Base-by-base conservation (phyloP, 129 eudicot genomes). In the Saposhnikovia divaricata region DNA sequence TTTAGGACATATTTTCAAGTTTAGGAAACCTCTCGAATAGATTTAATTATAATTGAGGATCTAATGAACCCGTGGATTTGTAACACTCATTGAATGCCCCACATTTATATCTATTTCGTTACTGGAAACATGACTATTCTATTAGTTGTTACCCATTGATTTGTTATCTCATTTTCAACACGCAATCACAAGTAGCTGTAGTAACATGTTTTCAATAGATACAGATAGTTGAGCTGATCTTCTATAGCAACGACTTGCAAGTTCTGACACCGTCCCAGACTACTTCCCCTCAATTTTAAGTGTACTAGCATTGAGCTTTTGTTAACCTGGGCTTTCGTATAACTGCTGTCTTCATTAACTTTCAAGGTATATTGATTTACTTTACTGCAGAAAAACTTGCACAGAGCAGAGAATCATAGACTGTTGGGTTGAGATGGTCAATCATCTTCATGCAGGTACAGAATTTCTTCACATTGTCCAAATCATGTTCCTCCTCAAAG, bases 391-490 rank as follows among this genome's bases (percentile, higher is more conserved):
- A 59, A 28, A 53, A 25, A 47, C 82, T 74, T 7, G 65, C 15
- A 11, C 61, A 23, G 72, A 87, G 82, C 43, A 87, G 72, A 63
- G 80, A 76, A 15, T 78, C 84, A 45, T 77, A 81, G 45, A 80
- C 80, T 2, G 79, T n/a, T 5, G 90, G 65, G 69, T 88, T 81
- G 4, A 85, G 84, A 74, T 79, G 89, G 34, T 63, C 76, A 43
- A 72, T 51, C 88, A 74, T 83, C 89, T 84, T 89, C 89, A 89
- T 73, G 74, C 75, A 50, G 51, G 80, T 25, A 8, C 72, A 63
- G 53, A 89, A 86, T 80, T 42, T 84, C 81, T 77, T 80, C 38
- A 76, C 80, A 55, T 80, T 80, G 15, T 66, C 85, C 7, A 46
- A 72, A 59, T 86, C 88, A 44, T 80, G 63, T 10, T 82, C 72